Base-by-base conservation (phyloP, 2,329 filamentous ascomycete genomes). In the Trichoderma guizhouense region DNA sequence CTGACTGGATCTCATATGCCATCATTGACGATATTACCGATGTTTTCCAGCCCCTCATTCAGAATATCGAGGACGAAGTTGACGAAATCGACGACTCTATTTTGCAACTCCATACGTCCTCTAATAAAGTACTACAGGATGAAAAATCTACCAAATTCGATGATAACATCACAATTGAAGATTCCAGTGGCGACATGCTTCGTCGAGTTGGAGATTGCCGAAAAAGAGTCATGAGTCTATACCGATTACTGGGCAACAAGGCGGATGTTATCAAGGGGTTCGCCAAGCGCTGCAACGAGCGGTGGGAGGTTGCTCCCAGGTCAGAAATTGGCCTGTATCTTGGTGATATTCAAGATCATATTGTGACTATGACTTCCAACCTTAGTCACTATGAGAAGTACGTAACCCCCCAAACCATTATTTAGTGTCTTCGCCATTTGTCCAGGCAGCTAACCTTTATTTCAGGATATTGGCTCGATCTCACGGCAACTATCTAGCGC, bases 221-320 rank as follows among this genome's bases (percentile, higher is more conserved):
- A 76, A 98, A 98, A 86, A 95, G 95, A 80, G 96, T 99, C 75
- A 99, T 99, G 95, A 92, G 93, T 43, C 85, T 99, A 61, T 98
- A 98, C 80, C 89, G 96, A 65, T 85, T 99, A 58, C 85, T 99
- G 21, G 96, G 96, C 70, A 98, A 97, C 82, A 99, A 99, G 83
- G 96, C 96, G 64, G 96, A 99, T 81, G 96, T 99, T 72, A 98
- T 99, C 86, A 98, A 98, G 83, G 96, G 96, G 1, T 99, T 99
- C 78, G 96, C 96, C 6, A 99, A 99, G 84, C 89, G 96, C 15
- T 99, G 96, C 84, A 99, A 98, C 79, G 95, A 99, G 84, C 92
- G 97, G 75, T 99, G 95, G 94, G 93, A 98, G 77, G 93, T 99
- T 72, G 95, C 96, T 7, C 96, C 96, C 12, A 89, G 95, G 74